Evolutionary conservation across 768 basidiomycete species (phyloP).

Genomic region (Mycena maculata): DNA sequence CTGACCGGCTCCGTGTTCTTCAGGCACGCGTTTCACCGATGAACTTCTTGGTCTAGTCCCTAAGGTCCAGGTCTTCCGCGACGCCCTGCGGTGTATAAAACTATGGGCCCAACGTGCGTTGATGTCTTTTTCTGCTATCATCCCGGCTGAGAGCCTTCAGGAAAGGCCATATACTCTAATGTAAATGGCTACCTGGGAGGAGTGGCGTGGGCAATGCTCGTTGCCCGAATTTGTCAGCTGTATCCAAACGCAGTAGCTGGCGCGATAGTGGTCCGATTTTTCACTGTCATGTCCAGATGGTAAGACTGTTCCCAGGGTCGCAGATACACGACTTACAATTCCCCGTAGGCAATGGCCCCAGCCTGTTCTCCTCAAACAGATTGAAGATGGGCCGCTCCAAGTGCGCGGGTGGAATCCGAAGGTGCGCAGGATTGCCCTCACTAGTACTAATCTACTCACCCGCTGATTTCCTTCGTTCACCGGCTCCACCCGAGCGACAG

Average conservation of each 20-base stretch:
- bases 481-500: constrained; percentile 91
- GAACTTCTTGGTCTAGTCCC: constrained; percentile 95
- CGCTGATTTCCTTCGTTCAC: too few relatives aligned
- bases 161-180: constrained; percentile 97
- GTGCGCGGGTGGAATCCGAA: constrained; percentile 98
- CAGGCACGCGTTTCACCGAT: constrained; percentile 95
- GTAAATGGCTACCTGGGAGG: constrained; percentile 97
- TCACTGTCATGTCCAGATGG: constrained; percentile 98
- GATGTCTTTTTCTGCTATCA: not conserved
- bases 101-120: constrained; percentile 94
- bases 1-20: constrained; percentile 17
- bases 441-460: too few relatives aligned
- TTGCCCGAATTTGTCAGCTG: constrained; percentile 97
- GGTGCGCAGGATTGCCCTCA: constrained; percentile 52
- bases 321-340: not conserved
- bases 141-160: constrained; percentile 60
- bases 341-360: constrained; percentile 95
- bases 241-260: constrained; percentile 96
- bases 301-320: constrained; percentile 47
- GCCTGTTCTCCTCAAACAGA: constrained; percentile 94
- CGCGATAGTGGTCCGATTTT: constrained; percentile 97
- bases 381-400: constrained; percentile 93
- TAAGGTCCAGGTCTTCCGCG: constrained; percentile 93
- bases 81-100: constrained; percentile 94
- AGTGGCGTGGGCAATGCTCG: constrained; percentile 98